Conservation (phyloP, 306 rosid species). For the Cicer pinnatifidum region DNA sequence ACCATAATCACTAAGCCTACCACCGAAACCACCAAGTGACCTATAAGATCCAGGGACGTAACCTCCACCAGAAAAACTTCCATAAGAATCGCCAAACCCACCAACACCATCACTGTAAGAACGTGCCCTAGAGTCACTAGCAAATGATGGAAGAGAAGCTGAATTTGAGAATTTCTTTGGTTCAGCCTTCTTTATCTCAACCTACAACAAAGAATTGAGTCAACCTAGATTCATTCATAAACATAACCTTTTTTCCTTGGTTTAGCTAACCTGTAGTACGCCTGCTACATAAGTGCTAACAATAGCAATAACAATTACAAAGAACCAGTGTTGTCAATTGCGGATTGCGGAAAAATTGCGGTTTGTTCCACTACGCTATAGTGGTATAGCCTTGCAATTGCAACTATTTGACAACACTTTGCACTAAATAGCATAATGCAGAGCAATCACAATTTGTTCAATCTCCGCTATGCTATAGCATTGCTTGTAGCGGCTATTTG, state of each 20-base stretch:
- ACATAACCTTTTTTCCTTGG: conserved; percentile 40
- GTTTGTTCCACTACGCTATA: no score
- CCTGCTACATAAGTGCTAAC: conserved; percentile 41
- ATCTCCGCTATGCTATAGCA: no score
- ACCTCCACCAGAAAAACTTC: conserved; percentile 70
- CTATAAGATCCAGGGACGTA: conserved; percentile 87
- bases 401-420: no score
- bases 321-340: not conserved
- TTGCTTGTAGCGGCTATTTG: no score
- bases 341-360: no score
- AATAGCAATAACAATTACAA: not conserved
- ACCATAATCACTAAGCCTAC: conserved; percentile 74
- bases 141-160: conserved; percentile 79
- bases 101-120: conserved; percentile 81
- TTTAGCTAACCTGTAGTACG: conserved; percentile 59
- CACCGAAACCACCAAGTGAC: conserved; percentile 72
- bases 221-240: conserved; percentile 69
- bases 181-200: conserved; percentile 99
- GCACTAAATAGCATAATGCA: no score
- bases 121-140: conserved; percentile 94
- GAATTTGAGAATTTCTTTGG: conserved; percentile 98
- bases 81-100: conserved; percentile 83
- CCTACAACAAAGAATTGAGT: conserved; percentile 98
- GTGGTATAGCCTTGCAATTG: no score
- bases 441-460: no score